phyloP scores from a whole-genome alignment of 768 basidiomycete species.

The Royoungia palumana region DNA sequence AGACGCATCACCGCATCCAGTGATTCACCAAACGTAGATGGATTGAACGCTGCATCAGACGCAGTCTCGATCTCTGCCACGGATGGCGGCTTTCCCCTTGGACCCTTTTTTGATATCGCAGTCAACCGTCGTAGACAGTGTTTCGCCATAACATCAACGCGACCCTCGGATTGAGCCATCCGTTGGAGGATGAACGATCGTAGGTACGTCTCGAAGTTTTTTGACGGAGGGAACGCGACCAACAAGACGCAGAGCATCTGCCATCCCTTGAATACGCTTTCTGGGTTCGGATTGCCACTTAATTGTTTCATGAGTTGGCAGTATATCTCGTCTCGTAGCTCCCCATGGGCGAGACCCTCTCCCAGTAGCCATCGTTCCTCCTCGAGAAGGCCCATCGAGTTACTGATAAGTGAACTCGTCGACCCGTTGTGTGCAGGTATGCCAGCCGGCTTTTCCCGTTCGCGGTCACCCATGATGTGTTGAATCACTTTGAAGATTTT shows the following conservation, averaged over 20 bases:
- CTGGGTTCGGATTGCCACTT: constrained; percentile 76
- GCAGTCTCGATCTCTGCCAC: constrained; percentile 89
- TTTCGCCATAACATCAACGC: constrained; percentile 88
- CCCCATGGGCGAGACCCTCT: constrained; percentile 75
- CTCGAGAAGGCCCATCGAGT: constrained; percentile 55
- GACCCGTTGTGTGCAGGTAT: constrained; percentile 46
- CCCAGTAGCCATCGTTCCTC: constrained; percentile 85
- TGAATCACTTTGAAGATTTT: constrained; percentile 88
- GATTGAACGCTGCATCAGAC: constrained; percentile 93
- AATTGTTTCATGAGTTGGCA: constrained; percentile 93
- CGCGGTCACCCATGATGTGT: constrained; percentile 90
- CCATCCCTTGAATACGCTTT: constrained; percentile 89
- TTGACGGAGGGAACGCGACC: constrained; percentile 91
- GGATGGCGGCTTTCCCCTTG: constrained; percentile 79
- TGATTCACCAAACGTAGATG: constrained; percentile 90
- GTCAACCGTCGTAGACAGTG: constrained; percentile 80
- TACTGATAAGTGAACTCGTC: constrained; percentile 41
- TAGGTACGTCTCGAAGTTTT: constrained; percentile 86
- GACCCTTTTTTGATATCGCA: constrained; percentile 77
- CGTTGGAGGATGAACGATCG: constrained; percentile 75
- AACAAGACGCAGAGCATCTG: constrained; percentile 87
- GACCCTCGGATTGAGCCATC: constrained; percentile 62
- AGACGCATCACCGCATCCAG: constrained; percentile 79
- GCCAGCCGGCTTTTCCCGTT: constrained; percentile 59
- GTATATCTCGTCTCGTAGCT: constrained; percentile 90